Base-by-base conservation (phyloP, 1,284 basidiomycete species). In the Xerocomus amazonicus region DNA sequence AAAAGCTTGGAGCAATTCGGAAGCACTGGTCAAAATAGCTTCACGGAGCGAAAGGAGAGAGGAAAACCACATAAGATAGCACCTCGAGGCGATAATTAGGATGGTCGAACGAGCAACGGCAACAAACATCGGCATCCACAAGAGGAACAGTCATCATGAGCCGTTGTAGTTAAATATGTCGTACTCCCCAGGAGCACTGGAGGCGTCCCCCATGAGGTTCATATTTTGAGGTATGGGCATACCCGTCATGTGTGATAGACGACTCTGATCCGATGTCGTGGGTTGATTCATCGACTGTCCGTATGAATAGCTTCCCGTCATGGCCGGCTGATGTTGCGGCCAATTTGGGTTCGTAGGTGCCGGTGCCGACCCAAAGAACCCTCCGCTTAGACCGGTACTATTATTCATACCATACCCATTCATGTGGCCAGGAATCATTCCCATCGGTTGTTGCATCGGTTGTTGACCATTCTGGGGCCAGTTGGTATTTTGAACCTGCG, bases 161-260 rank as follows among this genome's bases (percentile, higher is more conserved):
- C 67, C 63, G 37, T 63, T 68, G 73, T 79, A 79, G 59, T 72
- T 76, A 58, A 80, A 77, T 53, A 75, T 57, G 55, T 78, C 76
- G 58, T 75, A 76, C 48, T 79, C 78, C 54, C 61, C 62, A 35
- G 59, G 50, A 49, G 51, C 45, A 42, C 62, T 50, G 46, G 19
- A 23, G 19, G 60, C 58, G 44, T 73, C 72, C 49, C 53, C 55
- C 40, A 67, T 56, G 41, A 63, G 65, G 43, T 56, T 63, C 52
- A 67, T 65, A 59, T 72, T 71, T 67, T 72, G 72, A 49, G 66
- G 63, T 39, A 64, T 57, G 59, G 67, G 60, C 47, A 67, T 78
- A 37, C 58, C 67, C 31, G 73, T 70, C 75, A 77, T 72, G 57
- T 76, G 71, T 48, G 69, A 62, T 50, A 69, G 58, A 48, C 61